A percentile compares a stretch with the other conserved stretches of the same genome.
phyloP scores from a whole-genome alignment of 139 green algal species.

The Coelastrella sp. region DNA sequence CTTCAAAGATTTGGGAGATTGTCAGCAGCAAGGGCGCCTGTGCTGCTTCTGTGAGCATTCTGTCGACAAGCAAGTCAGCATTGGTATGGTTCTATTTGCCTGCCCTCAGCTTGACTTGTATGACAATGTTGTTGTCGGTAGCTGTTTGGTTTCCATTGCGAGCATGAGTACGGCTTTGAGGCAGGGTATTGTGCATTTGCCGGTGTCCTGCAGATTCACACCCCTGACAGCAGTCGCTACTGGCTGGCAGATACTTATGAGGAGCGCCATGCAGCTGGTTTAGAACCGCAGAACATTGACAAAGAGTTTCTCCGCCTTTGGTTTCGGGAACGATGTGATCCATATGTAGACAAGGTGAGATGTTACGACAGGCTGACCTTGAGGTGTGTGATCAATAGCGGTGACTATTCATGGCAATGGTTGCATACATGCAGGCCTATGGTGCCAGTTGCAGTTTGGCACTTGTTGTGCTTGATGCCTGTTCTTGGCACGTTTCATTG shows the following conservation, averaged over 20 bases:
- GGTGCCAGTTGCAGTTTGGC: not conserved
- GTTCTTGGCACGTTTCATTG: too few species aligned
- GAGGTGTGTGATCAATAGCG: too few species aligned
- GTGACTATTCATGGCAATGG: not conserved
- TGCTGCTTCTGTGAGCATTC: too few species aligned
- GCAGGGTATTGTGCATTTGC: not conserved
- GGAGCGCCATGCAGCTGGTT: slow-evolving; percentile 71
- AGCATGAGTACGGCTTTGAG: not conserved
- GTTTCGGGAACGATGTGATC: slow-evolving; percentile 95
- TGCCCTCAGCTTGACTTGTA: too few species aligned
- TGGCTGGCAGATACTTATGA: slow-evolving; percentile 94
- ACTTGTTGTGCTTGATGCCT: not conserved
- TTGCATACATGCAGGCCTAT: not conserved
- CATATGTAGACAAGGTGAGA: slow-evolving; percentile 91
- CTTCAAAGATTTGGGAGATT: too few species aligned
- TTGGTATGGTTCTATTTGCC: too few species aligned
- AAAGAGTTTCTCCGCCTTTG: slow-evolving; percentile 99
- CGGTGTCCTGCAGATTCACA: slow-evolving; percentile 96
- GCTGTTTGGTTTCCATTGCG: not conserved
- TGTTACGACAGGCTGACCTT: too few species aligned
- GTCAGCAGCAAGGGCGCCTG: too few species aligned
- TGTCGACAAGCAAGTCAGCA: too few species aligned
- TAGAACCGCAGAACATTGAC: slow-evolving; percentile 98
- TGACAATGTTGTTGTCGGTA: too few species aligned
- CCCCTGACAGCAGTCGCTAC: slow-evolving; percentile 95